A percentile compares a stretch with the other conserved stretches of the same genome.
phyloP scores from a whole-genome alignment of 2,329 filamentous ascomycete species.

The Pseudovirgaria hyperparasitica region DNA sequence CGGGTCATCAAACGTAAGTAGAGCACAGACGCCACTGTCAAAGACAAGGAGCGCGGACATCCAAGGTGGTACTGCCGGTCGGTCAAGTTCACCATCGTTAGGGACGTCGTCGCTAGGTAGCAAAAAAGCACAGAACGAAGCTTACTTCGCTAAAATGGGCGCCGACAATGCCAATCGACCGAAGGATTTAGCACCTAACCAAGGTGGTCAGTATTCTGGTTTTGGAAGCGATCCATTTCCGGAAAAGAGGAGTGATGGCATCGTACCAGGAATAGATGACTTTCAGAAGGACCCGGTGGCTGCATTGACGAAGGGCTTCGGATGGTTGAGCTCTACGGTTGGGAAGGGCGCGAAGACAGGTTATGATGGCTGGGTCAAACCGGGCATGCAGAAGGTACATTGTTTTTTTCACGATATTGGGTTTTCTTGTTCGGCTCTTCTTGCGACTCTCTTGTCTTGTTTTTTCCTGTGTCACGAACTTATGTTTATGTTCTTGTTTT shows the following conservation, averaged over 20 bases:
- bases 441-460: conserved; percentile 4
- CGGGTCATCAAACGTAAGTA: conserved; percentile 21
- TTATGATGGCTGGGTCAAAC: conserved; percentile 84
- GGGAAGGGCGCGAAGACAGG: conserved; percentile 83
- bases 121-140: conserved; percentile 59
- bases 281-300: conserved; percentile 84
- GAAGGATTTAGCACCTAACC: conserved; percentile 65
- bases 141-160: conserved; percentile 79
- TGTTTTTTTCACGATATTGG: background rate
- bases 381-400: conserved; percentile 73
- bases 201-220: conserved; percentile 84
- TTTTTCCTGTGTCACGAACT: background rate
- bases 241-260: conserved; percentile 28
- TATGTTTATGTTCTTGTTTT: conserved; percentile 1
- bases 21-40: conserved; percentile 25
- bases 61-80: conserved; percentile 9
- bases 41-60: conserved; percentile 21
- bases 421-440: background rate
- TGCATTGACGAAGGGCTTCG: conserved; percentile 82
- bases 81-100: conserved; percentile 23
- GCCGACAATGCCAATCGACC: conserved; percentile 67
- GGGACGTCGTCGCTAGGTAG: conserved; percentile 23
- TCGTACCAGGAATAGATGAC: conserved; percentile 64
- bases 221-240: conserved; percentile 69
- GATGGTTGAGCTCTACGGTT: conserved; percentile 83